phyloP scores from a whole-genome alignment of 306 rosid species.

The Cucurbita pepo region DNA sequence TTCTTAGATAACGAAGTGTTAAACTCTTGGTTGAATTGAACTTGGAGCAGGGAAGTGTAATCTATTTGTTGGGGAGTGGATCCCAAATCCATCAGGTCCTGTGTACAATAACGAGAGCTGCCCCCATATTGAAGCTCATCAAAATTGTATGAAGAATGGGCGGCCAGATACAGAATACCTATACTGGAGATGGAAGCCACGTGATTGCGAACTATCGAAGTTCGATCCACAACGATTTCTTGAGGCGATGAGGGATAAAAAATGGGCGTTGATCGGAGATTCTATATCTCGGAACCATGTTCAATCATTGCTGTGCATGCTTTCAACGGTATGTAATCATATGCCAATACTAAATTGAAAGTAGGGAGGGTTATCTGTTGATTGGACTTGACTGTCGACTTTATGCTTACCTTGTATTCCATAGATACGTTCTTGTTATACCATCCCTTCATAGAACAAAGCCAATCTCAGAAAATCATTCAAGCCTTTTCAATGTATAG shows the following conservation, averaged over 20 bases:
- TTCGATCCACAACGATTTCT: slow-evolving; percentile 58
- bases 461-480: neutral
- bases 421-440: neutral
- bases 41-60: slow-evolving; percentile 49
- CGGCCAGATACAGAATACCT: slow-evolving; percentile 60
- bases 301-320: slow-evolving; percentile 77
- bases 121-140: slow-evolving; percentile 67
- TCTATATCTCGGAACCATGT: slow-evolving; percentile 92
- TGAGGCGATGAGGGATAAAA: slow-evolving; percentile 50
- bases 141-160: slow-evolving; percentile 77
- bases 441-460: neutral
- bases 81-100: slow-evolving; percentile 51
- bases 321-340: slow-evolving; percentile 48
- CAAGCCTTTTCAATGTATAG: neutral
- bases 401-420: neutral
- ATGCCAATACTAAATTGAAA: neutral
- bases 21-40: neutral
- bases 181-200: slow-evolving; percentile 81
- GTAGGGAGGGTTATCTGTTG: neutral
- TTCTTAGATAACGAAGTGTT: neutral
- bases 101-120: slow-evolving; percentile 58
- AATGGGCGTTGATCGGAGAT: slow-evolving; percentile 87
- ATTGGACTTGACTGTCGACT: neutral
- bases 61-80: slow-evolving; percentile 72
- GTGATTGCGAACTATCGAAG: slow-evolving; percentile 46